Base-by-base conservation (phyloP, 148 eudicot species). In the Spergularia bocconei region DNA sequence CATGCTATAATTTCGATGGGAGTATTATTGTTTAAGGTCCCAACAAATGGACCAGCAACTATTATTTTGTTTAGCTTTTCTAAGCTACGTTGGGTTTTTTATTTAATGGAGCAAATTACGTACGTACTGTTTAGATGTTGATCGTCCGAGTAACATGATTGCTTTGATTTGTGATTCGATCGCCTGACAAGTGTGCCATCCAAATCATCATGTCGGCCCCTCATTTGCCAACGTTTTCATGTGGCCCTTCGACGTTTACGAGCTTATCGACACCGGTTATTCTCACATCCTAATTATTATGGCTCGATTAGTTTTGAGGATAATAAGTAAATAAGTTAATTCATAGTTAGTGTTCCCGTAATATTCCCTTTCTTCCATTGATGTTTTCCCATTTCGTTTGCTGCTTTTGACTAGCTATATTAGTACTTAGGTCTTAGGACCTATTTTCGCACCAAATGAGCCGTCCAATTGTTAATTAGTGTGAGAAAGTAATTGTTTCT, bases 141-240 rank as follows among this genome's bases (percentile, higher is more conserved):
- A 58, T 21, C 33, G 23, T 14, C 17, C 36, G 36, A 14, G 7
- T 13, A 25, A 14, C 17, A 23, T 23, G 57, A n/a, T 41, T 61
- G 54, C 47, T 65, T 65, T 75, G 71, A 64, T 75, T 65, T 20
- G 52, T 75, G 19, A 75, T 52, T 62, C 16, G 20, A 2, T 15
- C 59, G 38, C 20, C 25, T 71, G 74, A 71, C 55, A 72, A 67
- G 56, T 56, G 71, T 66, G 78, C 23, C 64, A 39, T 66, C 67
- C 7, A 44, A 44, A 44, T 44, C 48, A 44, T 44, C 60, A 66
- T 50, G 51, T 21, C 67, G 72, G 52, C 19, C 63, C 72, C 55
- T 38, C 63, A 21, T 59, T 76, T 23, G 63, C 69, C 21, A 25
- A 36, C 7, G 25, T 19, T 52, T 64, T 36, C 29, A 38, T 54